Base-by-base conservation (phyloP, 164 flowering plant genomes). In the Tinospora cordifolia region DNA sequence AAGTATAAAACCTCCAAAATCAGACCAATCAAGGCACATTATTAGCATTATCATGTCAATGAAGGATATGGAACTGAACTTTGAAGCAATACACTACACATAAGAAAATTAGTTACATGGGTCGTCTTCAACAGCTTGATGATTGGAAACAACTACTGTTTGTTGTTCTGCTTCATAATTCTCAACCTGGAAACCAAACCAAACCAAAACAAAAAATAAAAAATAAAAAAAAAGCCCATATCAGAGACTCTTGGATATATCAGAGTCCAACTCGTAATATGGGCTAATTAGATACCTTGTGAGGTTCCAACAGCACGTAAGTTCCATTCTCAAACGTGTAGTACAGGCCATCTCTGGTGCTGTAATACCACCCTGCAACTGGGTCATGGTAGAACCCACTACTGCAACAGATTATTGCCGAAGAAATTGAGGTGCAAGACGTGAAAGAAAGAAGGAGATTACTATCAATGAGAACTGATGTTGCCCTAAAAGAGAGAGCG, bases 341-440 rank as follows among this genome's bases (percentile, higher is more conserved):
- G 72, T 94, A 92, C 25, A 81, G 79, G 9, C 93, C 90, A 76
- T 92, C 99, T 75, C 69, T 77, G 73, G 81, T 81, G 79, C 87
- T 88, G 71, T 89, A 90, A 73, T 89, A 95, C 96, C 96, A 92
- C 8, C 98, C 97, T 40, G 87, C 94, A 76, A 63, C 79, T 0
- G 97, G 94, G 62, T 95, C 96, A 72, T 95, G 93, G 81, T 92
- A 92, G 82, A 92, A 92, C 63, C 96, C 96, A 79, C 84, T 86
- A 76, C 97, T 91, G 86, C 84, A 80, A 3, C 58, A 65, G 67
- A 71, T 41, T 24, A 63, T 41, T 1, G 8, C 46, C 9, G 12
- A 41, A 41, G 6, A 8, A 8, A 41, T 4, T 41, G 46, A 41
- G 46, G 3, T 41, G 8, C 46, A 41, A 41, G 9, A 41, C 6